These are phyloP conservation scores for Xylariaceae sp. DNA, from an alignment of 2,329 filamentous ascomycete species.

Conservation along the genomic window DNA sequence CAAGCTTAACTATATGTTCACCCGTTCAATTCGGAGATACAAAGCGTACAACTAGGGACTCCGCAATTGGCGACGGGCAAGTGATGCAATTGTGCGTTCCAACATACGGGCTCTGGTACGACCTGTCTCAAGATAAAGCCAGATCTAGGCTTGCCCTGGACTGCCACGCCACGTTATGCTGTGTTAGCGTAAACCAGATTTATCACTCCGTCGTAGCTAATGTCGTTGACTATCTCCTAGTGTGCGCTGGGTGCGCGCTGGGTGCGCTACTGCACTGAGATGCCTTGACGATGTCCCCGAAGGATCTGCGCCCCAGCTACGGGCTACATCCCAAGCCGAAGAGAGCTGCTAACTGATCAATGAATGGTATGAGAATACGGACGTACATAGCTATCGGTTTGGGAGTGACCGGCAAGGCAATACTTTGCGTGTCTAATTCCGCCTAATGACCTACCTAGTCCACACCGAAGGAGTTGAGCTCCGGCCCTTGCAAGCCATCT, in stretches of 20 bases:
- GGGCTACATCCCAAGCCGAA: no score
- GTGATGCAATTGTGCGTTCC: constrained; percentile 15
- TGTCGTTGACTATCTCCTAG: no score
- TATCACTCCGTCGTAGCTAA: neutral
- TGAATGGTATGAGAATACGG: neutral
- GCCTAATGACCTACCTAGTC: neutral
- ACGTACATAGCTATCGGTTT: neutral
- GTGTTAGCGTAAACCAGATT: neutral
- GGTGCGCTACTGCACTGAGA: no score
- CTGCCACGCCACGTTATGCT: neutral
- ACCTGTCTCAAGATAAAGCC: neutral
- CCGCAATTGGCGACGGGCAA: neutral
- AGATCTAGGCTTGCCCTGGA: neutral
- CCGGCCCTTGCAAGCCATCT: no score
- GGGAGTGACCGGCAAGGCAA: neutral
- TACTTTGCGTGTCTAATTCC: neutral
- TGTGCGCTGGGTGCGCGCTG: no score
- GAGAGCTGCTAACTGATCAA: no score
- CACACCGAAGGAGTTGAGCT: neutral
- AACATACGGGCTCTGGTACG: neutral
- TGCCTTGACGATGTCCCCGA: no score
- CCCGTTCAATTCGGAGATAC: no score
- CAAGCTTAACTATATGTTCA: no score
- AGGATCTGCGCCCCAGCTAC: no score
- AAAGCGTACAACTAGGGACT: neutral